A percentile compares a stretch with the other conserved stretches of the same genome.
These are phyloP conservation scores for Globisporangium nunn DNA, from an alignment of 352 stramenopile genomes.

Conservation along the genomic window DNA sequence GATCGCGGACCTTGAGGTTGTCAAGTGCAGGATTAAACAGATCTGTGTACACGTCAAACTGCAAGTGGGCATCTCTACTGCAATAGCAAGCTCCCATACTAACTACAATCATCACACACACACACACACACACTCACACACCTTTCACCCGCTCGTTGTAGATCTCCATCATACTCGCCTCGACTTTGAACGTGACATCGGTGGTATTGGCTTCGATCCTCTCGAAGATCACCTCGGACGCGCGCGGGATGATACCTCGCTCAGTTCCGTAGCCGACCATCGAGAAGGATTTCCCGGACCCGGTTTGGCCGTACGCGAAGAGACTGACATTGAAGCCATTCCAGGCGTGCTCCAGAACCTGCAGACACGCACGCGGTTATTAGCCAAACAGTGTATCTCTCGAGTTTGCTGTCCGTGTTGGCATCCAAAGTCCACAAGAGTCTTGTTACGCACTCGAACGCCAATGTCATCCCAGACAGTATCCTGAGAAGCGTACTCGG, in stretches of 20 bases:
- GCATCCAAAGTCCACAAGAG: neutral
- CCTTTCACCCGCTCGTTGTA: slow-evolving; percentile 88
- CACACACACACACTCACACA: slow-evolving; percentile 1
- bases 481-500: slow-evolving; percentile 65
- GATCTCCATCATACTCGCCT: slow-evolving; percentile 88
- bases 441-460: slow-evolving; percentile 30
- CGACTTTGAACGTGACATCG: slow-evolving; percentile 71
- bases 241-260: slow-evolving; percentile 80
- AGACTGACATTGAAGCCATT: slow-evolving; percentile 88
- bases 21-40: slow-evolving; percentile 78
- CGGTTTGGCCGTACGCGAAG: slow-evolving; percentile 86
- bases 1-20: slow-evolving; percentile 86
- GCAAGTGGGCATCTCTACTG: neutral
- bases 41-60: slow-evolving; percentile 22
- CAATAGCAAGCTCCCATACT: neutral
- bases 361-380: neutral
- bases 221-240: slow-evolving; percentile 79
- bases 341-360: slow-evolving; percentile 86
- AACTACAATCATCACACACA: too few species aligned
- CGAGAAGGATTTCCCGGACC: slow-evolving; percentile 79
- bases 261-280: slow-evolving; percentile 83
- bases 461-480: slow-evolving; percentile 85
- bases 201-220: slow-evolving; percentile 48
- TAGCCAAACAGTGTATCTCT: neutral
- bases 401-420: neutral